Conservation (phyloP, 768 basidiomycete genomes). For the Pleurotus sapidus region DNA sequence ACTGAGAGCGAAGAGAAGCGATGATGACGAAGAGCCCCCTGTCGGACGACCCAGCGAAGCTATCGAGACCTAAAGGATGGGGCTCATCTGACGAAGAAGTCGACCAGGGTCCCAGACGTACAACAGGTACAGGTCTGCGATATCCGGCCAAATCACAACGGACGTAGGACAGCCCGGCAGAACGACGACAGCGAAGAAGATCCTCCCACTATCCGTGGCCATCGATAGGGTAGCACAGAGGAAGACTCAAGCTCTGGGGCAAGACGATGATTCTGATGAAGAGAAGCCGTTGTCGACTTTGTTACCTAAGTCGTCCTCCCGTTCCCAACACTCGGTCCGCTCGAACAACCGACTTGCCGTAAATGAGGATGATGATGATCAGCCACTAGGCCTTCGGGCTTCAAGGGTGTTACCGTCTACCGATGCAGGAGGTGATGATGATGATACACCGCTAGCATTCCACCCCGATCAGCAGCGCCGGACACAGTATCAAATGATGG, state of each 20-base stretch:
- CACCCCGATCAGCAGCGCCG: constrained; percentile 81
- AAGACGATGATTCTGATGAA: constrained; percentile 55
- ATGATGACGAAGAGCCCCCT: constrained; percentile 37
- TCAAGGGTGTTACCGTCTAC: constrained; percentile 41
- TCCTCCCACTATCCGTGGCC: constrained; percentile 70
- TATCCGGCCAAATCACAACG: constrained; percentile 32
- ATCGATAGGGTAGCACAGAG: constrained; percentile 54
- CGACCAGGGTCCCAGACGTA: constrained; percentile 47
- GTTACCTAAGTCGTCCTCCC: constrained; percentile 36
- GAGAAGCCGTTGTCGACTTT: constrained; percentile 69
- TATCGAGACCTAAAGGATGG: constrained; percentile 12
- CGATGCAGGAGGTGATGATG: constrained; percentile 44
- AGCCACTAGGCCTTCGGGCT: constrained; percentile 68
- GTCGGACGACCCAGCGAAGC: constrained; percentile 12
- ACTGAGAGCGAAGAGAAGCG: constrained; percentile 54
- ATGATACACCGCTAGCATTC: constrained; percentile 67
- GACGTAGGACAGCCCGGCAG: constrained; percentile 13
- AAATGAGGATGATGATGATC: constrained; percentile 50
- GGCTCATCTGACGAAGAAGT: constrained; percentile 66
- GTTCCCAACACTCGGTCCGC: not conserved
- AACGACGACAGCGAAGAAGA: constrained; percentile 77
- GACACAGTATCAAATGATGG: constrained; percentile 60
- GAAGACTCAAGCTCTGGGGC: constrained; percentile 23
- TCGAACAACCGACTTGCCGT: not conserved
- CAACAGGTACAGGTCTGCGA: constrained; percentile 56